Conservation (phyloP, 192 early-diverging fungal genomes). For the Phlyctochytrium planicorne region DNA sequence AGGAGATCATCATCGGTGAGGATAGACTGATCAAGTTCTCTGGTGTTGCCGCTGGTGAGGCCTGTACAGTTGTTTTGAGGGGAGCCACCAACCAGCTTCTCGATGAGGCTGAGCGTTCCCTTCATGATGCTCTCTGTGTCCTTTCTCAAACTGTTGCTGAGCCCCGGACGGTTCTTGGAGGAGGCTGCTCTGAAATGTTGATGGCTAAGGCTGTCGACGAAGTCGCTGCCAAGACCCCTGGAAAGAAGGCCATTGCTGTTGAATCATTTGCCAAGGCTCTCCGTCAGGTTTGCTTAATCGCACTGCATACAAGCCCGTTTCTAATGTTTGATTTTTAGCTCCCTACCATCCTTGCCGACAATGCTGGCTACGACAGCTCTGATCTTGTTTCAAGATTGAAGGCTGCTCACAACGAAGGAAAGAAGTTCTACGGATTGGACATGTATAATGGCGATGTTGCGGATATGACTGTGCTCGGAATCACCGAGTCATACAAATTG, state of each 20-base stretch:
- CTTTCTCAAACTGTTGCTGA: constrained; percentile 93
- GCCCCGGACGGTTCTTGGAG: constrained; percentile 90
- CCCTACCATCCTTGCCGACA: constrained; percentile 96
- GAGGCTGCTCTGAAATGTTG: constrained; percentile 95
- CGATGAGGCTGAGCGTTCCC: constrained; percentile 95
- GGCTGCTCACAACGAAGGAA: constrained; percentile 88
- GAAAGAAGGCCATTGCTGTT: constrained; percentile 93
- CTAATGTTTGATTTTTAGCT: constrained; percentile 59
- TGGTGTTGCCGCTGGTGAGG: constrained; percentile 91
- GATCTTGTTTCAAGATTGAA: constrained; percentile 91
- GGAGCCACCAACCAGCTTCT: constrained; percentile 93
- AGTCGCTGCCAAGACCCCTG: constrained; percentile 83
- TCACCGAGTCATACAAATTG: constrained; percentile 96
- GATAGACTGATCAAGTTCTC: constrained; percentile 97
- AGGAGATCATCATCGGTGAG: constrained; percentile 98
- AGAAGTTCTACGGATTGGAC: constrained; percentile 77
- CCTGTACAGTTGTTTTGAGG: constrained; percentile 97
- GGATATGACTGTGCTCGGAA: constrained; percentile 80
- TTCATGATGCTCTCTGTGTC: constrained; percentile 96
- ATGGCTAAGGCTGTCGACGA: constrained; percentile 98
- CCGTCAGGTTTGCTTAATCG: constrained; percentile 46
- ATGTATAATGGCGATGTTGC: constrained; percentile 80
- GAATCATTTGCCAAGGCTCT: constrained; percentile 94
- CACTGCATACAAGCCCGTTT: not conserved
- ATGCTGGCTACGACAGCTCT: constrained; percentile 93